Evolutionary conservation across 1,139 yeast genomes (phyloP).

Genomic region (Scheffersomyces titani): DNA sequence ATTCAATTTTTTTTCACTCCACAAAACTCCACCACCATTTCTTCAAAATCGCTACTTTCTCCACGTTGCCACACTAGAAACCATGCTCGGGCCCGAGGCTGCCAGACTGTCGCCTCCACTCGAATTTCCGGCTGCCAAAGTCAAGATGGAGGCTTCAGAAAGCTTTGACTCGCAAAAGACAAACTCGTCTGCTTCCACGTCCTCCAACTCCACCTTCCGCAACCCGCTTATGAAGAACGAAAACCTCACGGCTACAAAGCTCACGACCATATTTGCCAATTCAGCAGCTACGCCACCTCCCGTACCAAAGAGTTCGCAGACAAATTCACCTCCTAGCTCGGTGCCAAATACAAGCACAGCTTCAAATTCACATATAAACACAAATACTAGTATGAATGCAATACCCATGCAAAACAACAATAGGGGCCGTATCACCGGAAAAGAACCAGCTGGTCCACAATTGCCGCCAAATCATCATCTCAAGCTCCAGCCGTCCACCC

Average conservation of each 20-base stretch:
- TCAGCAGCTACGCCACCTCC: neutral
- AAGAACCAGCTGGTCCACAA: neutral
- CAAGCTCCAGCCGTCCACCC: neutral
- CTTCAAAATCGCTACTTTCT: neutral
- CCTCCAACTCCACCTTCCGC: neutral
- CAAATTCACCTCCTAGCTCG: neutral
- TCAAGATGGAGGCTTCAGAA: neutral
- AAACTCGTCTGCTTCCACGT: neutral
- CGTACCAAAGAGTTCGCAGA: neutral
- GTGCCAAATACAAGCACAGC: neutral
- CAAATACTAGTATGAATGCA: neutral
- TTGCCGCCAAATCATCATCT: neutral
- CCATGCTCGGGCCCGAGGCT: neutral
- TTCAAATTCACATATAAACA: neutral
- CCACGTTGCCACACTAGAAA: neutral
- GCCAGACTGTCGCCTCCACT: neutral
- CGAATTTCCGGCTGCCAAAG: conserved; percentile 2
- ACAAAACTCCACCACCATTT: neutral
- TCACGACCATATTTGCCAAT: neutral
- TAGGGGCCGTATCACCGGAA: neutral
- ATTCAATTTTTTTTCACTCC: neutral
- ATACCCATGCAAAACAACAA: neutral
- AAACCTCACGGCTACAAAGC: neutral
- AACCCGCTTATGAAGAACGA: neutral
- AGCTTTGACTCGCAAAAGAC: neutral